These are phyloP conservation scores for Cryphonectria naterciae DNA, from an alignment of 2,329 filamentous ascomycete species.

Conservation along the genomic window DNA sequence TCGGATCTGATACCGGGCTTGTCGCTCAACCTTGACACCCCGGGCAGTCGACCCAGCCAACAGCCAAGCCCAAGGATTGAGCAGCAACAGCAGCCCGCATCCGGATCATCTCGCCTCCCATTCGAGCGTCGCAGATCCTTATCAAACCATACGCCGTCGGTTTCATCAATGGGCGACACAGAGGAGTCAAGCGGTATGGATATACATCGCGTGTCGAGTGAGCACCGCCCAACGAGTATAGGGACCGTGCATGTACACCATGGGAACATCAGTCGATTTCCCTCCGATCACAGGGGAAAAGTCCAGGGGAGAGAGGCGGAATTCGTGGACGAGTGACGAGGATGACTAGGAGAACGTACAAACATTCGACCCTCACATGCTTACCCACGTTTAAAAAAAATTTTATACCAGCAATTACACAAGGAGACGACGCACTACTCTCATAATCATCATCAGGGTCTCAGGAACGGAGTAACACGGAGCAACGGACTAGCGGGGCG, in stretches of 20 bases:
- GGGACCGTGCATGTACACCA: slow-evolving; percentile 63
- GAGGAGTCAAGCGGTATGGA: slow-evolving; percentile 45
- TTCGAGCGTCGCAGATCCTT: slow-evolving; percentile 60
- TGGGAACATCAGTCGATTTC: slow-evolving; percentile 59
- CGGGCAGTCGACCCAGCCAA: slow-evolving; percentile 40
- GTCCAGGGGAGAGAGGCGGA: slow-evolving; percentile 60
- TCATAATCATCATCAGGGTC: neutral
- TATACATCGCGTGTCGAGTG: slow-evolving; percentile 32
- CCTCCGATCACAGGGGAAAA: slow-evolving; percentile 50
- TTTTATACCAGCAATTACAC: neutral
- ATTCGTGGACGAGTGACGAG: slow-evolving; percentile 48
- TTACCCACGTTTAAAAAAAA: neutral
- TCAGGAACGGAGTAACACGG: neutral
- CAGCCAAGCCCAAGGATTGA: slow-evolving; percentile 28
- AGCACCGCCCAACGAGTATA: slow-evolving; percentile 57
- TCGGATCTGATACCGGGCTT: slow-evolving; percentile 46
- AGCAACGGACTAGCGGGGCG: slow-evolving; percentile 1
- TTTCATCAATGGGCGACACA: slow-evolving; percentile 53
- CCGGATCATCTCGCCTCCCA: slow-evolving; percentile 50
- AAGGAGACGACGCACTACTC: neutral
- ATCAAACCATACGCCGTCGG: slow-evolving; percentile 54
- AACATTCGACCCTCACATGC: neutral
- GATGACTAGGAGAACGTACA: neutral
- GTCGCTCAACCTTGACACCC: slow-evolving; percentile 36
- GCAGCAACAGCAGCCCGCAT: slow-evolving; percentile 21